phyloP scores from a whole-genome alignment of 345 rosid species.

The Arabidopsis arenosa region DNA sequence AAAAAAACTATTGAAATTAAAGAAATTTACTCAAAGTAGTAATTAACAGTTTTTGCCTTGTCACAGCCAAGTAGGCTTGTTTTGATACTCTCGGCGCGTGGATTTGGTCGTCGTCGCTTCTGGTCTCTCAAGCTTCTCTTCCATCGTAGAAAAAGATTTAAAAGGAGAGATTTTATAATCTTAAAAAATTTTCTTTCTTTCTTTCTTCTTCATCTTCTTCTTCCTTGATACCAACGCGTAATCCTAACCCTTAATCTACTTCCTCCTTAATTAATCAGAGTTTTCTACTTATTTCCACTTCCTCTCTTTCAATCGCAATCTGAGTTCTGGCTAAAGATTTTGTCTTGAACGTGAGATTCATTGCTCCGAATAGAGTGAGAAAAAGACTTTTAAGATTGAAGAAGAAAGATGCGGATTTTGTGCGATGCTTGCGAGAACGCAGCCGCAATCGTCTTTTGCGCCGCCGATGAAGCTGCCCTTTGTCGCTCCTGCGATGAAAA shows the following conservation, averaged over 20 bases:
- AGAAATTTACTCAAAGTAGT: slow-evolving; percentile 23
- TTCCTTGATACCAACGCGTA: slow-evolving; percentile 24
- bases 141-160: slow-evolving; percentile 19
- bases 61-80: slow-evolving; percentile 19
- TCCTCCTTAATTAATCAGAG: slow-evolving; percentile 16
- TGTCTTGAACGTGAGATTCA: slow-evolving; percentile 21
- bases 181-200: background rate
- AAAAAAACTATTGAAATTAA: background rate
- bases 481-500: slow-evolving; percentile 85
- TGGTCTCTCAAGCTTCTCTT: slow-evolving; percentile 30
- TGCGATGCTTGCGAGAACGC: slow-evolving; percentile 80
- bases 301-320: slow-evolving; percentile 23
- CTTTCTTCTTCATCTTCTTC: slow-evolving; percentile 1
- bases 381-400: slow-evolving; percentile 3
- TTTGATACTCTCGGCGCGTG: slow-evolving; percentile 31
- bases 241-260: slow-evolving; percentile 33
- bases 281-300: slow-evolving; percentile 13
- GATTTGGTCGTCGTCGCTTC: slow-evolving; percentile 15
- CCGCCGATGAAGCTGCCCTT: slow-evolving; percentile 89
- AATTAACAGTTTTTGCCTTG: background rate
- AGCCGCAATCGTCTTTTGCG: slow-evolving; percentile 84
- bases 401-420: slow-evolving; percentile 63
- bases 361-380: slow-evolving; percentile 27
- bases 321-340: slow-evolving; percentile 12
- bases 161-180: background rate